Base-by-base conservation (phyloP, 768 basidiomycete species). In the Termitomyces sp. region DNA sequence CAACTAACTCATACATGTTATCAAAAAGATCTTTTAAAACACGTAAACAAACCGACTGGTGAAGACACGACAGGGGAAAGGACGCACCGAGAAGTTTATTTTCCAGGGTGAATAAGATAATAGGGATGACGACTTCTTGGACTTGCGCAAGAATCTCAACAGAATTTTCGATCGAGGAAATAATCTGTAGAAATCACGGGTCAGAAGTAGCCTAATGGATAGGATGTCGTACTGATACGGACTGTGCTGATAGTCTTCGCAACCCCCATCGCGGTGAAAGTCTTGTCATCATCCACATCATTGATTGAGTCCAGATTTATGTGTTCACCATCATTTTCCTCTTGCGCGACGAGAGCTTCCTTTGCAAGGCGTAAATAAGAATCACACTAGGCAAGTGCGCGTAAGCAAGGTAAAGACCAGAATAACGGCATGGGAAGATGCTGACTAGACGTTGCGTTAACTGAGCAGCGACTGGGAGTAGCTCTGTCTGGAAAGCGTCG, bases 191-290 rank as follows among this genome's bases (percentile, higher is more conserved):
- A 31, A 49, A 41, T 20, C 9, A 47, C 37, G 30, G 31, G 42
- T 42, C 33, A 63, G 31, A 34, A 20, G 18, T 8, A 24, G 30
- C 34, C 45, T 22, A 18, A 13, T 48, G 20, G 31, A 31, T 22
- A 30, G 27, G 24, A n/a, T 54, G 27, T 13, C 39, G 37, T 42
- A 41, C n/a, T 41, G 13, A 50, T 50, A 70, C 85, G 42, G 59
- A 89, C 91, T 16, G 91, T 91, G 58, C 81, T 78, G 64, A 94
- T 90, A 13, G 92, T 93, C 79, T 92, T 92, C 1, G 90, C 82
- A 31, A 93, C 81, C 47, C 90, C 90, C 89, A 93, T 93, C 18
- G 91, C 89, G 18, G 89, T 86, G 61, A 91, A 90, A 1, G 88
- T 85, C 78, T 94, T 95, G 71, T 94, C 91, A 55, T 93, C 90